These are phyloP conservation scores for Rhizopus microsporus DNA, from an alignment of 371 early-diverging fungal species.

Conservation along the genomic window DNA sequence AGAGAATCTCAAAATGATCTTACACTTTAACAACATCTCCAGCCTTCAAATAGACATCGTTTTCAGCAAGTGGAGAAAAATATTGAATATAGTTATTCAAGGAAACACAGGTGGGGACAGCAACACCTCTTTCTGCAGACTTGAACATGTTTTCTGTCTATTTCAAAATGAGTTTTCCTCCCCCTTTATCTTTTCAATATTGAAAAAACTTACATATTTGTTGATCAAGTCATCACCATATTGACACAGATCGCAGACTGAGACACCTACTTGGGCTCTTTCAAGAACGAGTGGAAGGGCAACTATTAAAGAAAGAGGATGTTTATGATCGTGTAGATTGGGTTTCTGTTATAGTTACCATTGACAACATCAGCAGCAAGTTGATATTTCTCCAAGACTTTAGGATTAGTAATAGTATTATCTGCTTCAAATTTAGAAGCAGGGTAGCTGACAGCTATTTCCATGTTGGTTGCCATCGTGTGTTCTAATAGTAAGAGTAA, in stretches of 20 bases:
- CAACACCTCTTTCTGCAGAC: conserved; percentile 78
- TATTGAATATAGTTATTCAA: conserved; percentile 82
- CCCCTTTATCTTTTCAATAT: neutral
- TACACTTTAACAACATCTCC: conserved; percentile 90
- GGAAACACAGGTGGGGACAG: conserved; percentile 83
- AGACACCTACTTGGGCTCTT: conserved; percentile 62
- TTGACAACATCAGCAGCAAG: conserved; percentile 82
- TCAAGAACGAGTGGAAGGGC: conserved; percentile 52
- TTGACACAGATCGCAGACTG: conserved; percentile 76
- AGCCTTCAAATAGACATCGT: conserved; percentile 56
- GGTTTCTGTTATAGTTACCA: conserved; percentile 38
- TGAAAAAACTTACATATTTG: conserved; percentile 50
- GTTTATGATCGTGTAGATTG: neutral
- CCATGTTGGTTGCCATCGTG: conserved; percentile 28
- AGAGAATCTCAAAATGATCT: conserved; percentile 11
- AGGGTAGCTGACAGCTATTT: conserved; percentile 40
- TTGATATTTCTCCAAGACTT: conserved; percentile 80
- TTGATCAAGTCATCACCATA: conserved; percentile 79
- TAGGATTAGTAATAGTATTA: conserved; percentile 62
- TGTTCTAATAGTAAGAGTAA: neutral
- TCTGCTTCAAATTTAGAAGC: conserved; percentile 62
- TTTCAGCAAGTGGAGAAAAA: conserved; percentile 71
- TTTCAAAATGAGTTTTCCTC: neutral
- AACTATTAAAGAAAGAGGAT: conserved; percentile 20
- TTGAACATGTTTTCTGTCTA: conserved; percentile 72